phyloP scores from a whole-genome alignment of 768 basidiomycete genomes.

The Pisolithus albus region DNA sequence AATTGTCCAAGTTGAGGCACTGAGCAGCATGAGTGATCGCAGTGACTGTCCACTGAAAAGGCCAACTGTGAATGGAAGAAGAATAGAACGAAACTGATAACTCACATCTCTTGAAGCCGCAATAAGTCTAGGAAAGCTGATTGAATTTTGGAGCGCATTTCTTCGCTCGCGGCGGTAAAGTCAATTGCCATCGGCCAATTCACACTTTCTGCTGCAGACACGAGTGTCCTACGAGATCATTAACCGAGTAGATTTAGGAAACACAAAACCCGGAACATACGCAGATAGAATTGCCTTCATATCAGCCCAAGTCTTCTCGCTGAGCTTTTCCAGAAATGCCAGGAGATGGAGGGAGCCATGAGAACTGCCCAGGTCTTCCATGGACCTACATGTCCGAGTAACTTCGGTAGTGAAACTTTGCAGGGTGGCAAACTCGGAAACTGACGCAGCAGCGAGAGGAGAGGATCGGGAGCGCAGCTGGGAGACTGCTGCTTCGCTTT shows the following conservation, averaged over 20 bases:
- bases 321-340: constrained; percentile 53
- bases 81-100: constrained; percentile 2
- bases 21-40: constrained; percentile 15
- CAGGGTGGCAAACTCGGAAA: constrained; percentile 55
- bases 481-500: constrained; percentile 52
- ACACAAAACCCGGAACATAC: constrained; percentile 36
- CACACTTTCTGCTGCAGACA: constrained; percentile 60
- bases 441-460: constrained; percentile 38
- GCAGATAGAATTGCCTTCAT: constrained; percentile 59
- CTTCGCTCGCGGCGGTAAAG: constrained; percentile 43
- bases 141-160: constrained; percentile 64
- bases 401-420: constrained; percentile 55
- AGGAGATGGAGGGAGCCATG: constrained; percentile 55
- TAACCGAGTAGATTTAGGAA: constrained; percentile 1
- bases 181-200: constrained; percentile 82
- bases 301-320: constrained; percentile 67
- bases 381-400: constrained; percentile 34
- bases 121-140: constrained; percentile 70
- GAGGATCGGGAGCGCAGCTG: constrained; percentile 38
- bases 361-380: constrained; percentile 39
- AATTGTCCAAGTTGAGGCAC: constrained; percentile 1
- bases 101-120: constrained; percentile 73
- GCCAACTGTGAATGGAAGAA: constrained; percentile 2
- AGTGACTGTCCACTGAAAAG: constrained; percentile 45
- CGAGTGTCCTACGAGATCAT: constrained; percentile 44